Conservation (phyloP, 306 rosid species). For the Castanea crenata region DNA sequence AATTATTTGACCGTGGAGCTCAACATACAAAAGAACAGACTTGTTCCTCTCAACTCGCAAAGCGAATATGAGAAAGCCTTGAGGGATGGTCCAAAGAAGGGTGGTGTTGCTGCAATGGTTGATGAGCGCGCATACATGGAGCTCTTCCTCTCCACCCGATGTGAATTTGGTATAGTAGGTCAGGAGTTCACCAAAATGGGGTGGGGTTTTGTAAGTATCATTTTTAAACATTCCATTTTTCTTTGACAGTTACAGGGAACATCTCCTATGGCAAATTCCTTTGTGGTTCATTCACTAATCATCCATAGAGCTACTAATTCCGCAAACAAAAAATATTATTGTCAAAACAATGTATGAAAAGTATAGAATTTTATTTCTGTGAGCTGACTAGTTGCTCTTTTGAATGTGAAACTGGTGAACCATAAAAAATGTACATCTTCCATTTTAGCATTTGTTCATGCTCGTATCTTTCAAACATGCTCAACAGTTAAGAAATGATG, state of each 20-base stretch:
- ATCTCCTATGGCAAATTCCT: too few relatives aligned
- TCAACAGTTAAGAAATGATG: too few relatives aligned
- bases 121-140: slow-evolving; percentile 79
- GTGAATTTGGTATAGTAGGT: slow-evolving; percentile 76
- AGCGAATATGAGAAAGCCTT: slow-evolving; percentile 62
- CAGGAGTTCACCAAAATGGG: slow-evolving; percentile 92
- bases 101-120: slow-evolving; percentile 82
- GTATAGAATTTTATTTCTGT: too few relatives aligned
- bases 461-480: too few relatives aligned
- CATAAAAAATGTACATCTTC: too few relatives aligned
- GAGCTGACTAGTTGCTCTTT: too few relatives aligned
- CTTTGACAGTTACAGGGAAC: background rate
- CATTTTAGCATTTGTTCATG: too few relatives aligned
- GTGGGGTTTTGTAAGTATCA: slow-evolving; percentile 93
- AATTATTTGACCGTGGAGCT: slow-evolving; percentile 60
- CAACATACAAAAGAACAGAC: slow-evolving; percentile 59
- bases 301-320: too few relatives aligned
- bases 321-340: too few relatives aligned
- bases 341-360: too few relatives aligned
- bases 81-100: slow-evolving; percentile 59
- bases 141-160: slow-evolving; percentile 77
- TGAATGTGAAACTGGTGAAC: too few relatives aligned
- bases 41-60: slow-evolving; percentile 54
- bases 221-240: background rate
- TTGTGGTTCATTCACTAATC: too few relatives aligned